Base-by-base conservation (phyloP, 345 rosid genomes). In the Citrus mangshanensis region DNA sequence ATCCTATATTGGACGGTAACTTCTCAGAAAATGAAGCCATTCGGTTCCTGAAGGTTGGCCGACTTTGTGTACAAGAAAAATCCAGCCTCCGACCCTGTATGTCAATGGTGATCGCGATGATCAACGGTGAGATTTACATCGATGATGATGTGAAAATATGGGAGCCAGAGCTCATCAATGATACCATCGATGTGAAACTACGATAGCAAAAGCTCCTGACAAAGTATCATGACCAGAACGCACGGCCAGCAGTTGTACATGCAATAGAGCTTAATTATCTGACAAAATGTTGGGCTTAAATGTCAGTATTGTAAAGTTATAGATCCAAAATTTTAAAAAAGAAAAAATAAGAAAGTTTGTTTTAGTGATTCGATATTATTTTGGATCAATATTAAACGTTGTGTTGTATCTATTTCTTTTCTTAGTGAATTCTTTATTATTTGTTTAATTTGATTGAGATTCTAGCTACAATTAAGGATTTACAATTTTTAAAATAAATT, bases 41-140 rank as follows among this genome's bases (percentile, higher is more conserved):
- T 27, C 19, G 79, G 60, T 82, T 78, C 68, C 62, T 84, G 19
- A 82, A 78, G 81, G 70, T 82, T 2, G 84, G 73, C 21, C 68
- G 78, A 10, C 79, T 86, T 0, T 86, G 89, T 34, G 86, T 82
- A 12, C 87, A 84, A 55, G 82, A 84, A 64, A 80, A 78, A 64
- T 24, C 78, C 75, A 67, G 79, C 69, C 65, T 65, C 35, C 77
- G 81, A 19, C 84, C 87, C 0, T 32, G 27, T 3, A 78, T 87
- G 81, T 85, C 90, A 14, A 76, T 19, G 8, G 80, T 72, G 5
- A 58, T 82, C 4, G 76, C 74, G 72, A 80, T 87, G 80, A 77
- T 87, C 81, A 78, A 68, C 62, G 68, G 46, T 37, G 84, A 83
- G 78, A 62, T 77, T 27, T 14, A 70, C 22, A 56, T 77, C 27